A percentile compares a stretch with the other conserved stretches of the same genome.
phyloP scores from a whole-genome alignment of 2,329 filamentous ascomycete genomes.

The Colletotrichum paranaense region DNA sequence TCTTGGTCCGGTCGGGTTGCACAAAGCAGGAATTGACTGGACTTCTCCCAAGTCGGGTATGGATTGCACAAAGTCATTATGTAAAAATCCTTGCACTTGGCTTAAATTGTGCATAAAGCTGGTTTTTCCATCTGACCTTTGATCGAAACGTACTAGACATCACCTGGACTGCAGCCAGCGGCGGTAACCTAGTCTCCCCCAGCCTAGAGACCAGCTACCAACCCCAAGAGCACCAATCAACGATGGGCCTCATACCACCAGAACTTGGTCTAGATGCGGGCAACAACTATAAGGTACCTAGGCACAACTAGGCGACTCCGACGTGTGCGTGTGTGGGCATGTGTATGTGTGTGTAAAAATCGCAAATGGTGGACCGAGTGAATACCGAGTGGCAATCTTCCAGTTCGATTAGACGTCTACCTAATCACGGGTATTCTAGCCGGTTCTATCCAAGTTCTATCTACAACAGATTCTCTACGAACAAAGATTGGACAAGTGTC shows the following conservation, averaged over 20 bases:
- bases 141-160: slow-evolving; percentile 23
- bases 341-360: neutral
- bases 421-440: neutral
- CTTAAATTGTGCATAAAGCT: slow-evolving; percentile 21
- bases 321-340: neutral
- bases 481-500: neutral
- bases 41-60: neutral
- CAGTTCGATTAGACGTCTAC: neutral
- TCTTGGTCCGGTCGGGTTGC: neutral
- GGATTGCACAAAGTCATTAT: slow-evolving; percentile 25
- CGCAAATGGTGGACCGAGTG: neutral
- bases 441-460: neutral
- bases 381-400: neutral
- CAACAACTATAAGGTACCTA: neutral
- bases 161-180: slow-evolving; percentile 17
- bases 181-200: slow-evolving; percentile 26
- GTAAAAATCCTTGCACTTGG: slow-evolving; percentile 17
- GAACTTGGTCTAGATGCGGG: neutral
- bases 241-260: neutral
- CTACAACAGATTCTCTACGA: neutral
- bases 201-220: neutral
- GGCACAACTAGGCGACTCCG: neutral
- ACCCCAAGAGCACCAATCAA: neutral
- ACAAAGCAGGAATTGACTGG: neutral
- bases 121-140: slow-evolving; percentile 27